Percentiles rank a stretch among this genome's conserved stretches.
These are phyloP conservation scores for Fusarium marasasianum DNA, from an alignment of 2,329 filamentous ascomycete species.

Conservation along the genomic window DNA sequence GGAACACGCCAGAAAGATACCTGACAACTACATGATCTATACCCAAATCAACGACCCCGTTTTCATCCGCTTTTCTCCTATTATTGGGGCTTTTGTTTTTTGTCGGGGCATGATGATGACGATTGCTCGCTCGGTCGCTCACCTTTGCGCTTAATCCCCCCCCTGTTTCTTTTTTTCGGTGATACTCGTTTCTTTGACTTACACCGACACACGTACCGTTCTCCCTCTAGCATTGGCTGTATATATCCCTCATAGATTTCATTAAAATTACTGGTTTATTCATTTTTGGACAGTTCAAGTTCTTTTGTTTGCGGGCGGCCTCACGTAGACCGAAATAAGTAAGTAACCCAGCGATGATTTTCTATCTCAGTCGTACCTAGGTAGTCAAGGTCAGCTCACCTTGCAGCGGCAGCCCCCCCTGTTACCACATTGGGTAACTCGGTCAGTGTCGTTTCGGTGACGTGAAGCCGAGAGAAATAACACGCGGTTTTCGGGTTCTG, in stretches of 20 bases:
- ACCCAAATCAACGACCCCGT: not conserved
- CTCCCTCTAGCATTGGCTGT: constrained; percentile 21
- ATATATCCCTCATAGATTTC: constrained; percentile 29
- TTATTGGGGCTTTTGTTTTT: not conserved
- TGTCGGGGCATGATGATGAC: constrained; percentile 9
- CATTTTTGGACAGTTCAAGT: not conserved
- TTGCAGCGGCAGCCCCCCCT: not conserved
- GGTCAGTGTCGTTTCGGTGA: constrained; percentile 24
- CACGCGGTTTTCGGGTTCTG: constrained; percentile 29
- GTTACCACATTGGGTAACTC: constrained; percentile 13
- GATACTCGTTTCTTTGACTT: constrained; percentile 20
- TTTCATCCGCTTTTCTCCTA: constrained; percentile 12
- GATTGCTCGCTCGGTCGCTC: not conserved
- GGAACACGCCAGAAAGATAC: constrained; percentile 14
- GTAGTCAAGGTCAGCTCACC: constrained; percentile 27
- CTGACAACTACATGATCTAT: constrained; percentile 16
- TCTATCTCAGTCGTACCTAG: not conserved
- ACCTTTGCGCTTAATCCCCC: not conserved
- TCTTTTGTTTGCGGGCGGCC: constrained; percentile 14
- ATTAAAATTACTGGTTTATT: not conserved
- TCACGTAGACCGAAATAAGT: constrained; percentile 2
- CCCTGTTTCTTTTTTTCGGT: constrained; percentile 24
- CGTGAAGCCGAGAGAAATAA: constrained; percentile 22
- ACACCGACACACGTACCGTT: constrained; percentile 26
- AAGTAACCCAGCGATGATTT: not conserved